These are phyloP conservation scores for Tarenaya hassleriana DNA, from an alignment of 345 rosid genomes.

Conservation along the genomic window DNA sequence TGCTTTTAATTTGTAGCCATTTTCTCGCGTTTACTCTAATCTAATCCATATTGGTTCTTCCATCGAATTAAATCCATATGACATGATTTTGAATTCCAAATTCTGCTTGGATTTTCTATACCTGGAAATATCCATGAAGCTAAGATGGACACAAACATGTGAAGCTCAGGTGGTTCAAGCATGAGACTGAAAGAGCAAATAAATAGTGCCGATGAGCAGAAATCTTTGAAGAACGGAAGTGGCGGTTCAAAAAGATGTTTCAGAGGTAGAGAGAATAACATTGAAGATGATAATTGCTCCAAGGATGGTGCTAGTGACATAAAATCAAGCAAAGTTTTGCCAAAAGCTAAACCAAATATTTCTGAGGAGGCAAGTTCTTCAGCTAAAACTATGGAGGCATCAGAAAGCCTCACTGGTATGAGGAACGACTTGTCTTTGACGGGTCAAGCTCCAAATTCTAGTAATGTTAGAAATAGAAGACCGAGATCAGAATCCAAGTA, in stretches of 20 bases:
- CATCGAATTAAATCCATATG: constrained; percentile 12
- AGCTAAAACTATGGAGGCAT: constrained; percentile 26
- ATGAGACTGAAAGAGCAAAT: constrained; percentile 34
- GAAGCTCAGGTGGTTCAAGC: constrained; percentile 29
- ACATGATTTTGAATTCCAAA: not conserved
- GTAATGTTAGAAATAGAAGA: constrained; percentile 23
- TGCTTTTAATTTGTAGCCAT: constrained; percentile 6
- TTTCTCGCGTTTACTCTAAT: not conserved
- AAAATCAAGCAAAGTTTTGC: constrained; percentile 24
- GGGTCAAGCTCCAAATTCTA: constrained; percentile 32
- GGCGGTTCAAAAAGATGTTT: constrained; percentile 26
- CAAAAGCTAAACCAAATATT: constrained; percentile 31
- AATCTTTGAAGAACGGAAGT: constrained; percentile 23
- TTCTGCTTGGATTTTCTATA: constrained; percentile 1
- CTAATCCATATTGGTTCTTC: constrained; percentile 18
- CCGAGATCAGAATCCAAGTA: constrained; percentile 39
- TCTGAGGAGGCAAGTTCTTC: constrained; percentile 35
- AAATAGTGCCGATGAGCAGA: constrained; percentile 26
- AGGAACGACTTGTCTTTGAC: constrained; percentile 34
- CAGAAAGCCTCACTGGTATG: constrained; percentile 29
- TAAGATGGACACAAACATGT: constrained; percentile 2
- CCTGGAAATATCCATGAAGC: constrained; percentile 7
- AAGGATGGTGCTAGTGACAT: constrained; percentile 17
- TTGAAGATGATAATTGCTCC: constrained; percentile 19
- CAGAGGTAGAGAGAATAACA: constrained; percentile 27